phyloP scores from a whole-genome alignment of 2,329 filamentous ascomycete genomes.

The Botryotinia globosa region DNA sequence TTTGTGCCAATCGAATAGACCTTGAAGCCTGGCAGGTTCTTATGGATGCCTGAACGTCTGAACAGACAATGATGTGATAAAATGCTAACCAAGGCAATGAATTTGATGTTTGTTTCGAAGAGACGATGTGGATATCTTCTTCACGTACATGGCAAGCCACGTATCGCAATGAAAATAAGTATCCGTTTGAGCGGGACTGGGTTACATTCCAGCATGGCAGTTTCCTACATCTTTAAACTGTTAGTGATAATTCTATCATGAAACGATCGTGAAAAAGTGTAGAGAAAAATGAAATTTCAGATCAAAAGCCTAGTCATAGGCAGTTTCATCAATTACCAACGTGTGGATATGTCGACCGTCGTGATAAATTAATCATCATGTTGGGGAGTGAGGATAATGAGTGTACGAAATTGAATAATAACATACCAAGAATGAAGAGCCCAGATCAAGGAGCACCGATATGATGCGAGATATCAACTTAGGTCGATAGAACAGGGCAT shows the following conservation, averaged over 20 bases:
- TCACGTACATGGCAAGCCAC: conserved; percentile 20
- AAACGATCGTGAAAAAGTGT: not conserved
- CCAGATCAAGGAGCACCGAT: not conserved
- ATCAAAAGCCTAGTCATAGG: conserved; percentile 68
- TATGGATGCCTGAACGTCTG: not conserved
- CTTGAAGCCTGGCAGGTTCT: not conserved
- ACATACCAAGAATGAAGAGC: conserved; percentile 23
- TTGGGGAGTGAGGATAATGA: conserved; percentile 37
- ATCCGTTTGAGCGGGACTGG: not conserved
- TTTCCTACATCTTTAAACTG: not conserved
- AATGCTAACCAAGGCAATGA: not conserved
- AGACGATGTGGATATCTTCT: conserved; percentile 3
- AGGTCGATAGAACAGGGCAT: not conserved
- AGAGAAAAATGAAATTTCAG: conserved; percentile 33
- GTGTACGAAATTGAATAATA: not conserved
- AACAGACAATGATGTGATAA: not conserved
- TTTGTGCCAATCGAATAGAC: not conserved
- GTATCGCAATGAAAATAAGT: conserved; percentile 19
- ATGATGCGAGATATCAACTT: not conserved
- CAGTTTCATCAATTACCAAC: conserved; percentile 71
- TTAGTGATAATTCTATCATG: not conserved
- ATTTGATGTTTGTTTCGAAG: not conserved
- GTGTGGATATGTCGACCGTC: conserved; percentile 81
- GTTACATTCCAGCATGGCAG: not conserved
- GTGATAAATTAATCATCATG: conserved; percentile 77